Conservation (phyloP, 1,284 basidiomycete genomes). For the Ceratobasidium sp. region DNA sequence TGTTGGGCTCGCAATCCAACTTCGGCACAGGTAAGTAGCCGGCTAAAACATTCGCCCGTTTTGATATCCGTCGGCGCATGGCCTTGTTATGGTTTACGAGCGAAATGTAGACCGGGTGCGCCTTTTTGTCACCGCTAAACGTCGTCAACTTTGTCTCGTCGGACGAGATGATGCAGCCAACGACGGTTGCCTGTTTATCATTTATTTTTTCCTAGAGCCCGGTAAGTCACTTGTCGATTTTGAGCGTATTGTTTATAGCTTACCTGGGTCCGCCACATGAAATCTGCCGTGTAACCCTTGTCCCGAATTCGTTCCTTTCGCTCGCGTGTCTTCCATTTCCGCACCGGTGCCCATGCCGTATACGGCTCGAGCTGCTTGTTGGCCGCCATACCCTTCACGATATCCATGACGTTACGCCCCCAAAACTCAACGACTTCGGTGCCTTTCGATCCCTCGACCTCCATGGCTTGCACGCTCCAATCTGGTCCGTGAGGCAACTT, state of each 20-base stretch:
- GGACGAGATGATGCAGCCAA: constrained; percentile 32
- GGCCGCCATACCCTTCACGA: constrained; percentile 53
- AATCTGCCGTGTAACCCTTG: constrained; percentile 34
- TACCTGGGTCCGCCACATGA: constrained; percentile 44
- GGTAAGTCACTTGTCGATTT: neutral
- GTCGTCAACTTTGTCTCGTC: constrained; percentile 46
- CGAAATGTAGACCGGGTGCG: constrained; percentile 48
- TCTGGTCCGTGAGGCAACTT: constrained; percentile 16
- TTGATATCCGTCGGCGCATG: constrained; percentile 24
- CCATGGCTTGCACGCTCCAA: constrained; percentile 26
- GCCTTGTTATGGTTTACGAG: constrained; percentile 47
- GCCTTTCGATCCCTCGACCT: constrained; percentile 45
- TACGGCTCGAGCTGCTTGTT: constrained; percentile 30
- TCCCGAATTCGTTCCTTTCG: neutral
- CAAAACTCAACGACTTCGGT: constrained; percentile 54
- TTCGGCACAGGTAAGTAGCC: constrained; percentile 43
- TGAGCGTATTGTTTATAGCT: neutral
- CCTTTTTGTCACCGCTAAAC: constrained; percentile 44
- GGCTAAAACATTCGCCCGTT: constrained; percentile 36
- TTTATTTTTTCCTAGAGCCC: neutral
- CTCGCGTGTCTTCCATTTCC: neutral
- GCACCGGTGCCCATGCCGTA: neutral
- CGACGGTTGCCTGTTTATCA: constrained; percentile 25
- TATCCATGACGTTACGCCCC: constrained; percentile 53
- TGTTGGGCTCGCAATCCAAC: constrained; percentile 19